Evolutionary conservation across 1,284 basidiomycete species (phyloP), one percentile per base, ranked within the genome.

Genomic region (Trichosporon sp.): DNA sequence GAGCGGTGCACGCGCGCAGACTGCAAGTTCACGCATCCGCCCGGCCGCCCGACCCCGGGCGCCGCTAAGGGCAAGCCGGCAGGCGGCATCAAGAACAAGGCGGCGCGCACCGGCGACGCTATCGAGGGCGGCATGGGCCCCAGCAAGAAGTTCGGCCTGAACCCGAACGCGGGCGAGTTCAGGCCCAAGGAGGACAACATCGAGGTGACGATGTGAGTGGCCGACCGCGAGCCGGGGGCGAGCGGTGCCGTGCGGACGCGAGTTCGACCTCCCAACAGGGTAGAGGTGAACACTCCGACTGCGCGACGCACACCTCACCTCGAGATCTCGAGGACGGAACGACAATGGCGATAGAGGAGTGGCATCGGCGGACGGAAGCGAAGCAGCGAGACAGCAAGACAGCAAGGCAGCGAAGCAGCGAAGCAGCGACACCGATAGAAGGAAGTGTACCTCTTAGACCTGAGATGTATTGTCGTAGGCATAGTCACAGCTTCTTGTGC

Each of bases 1-100:
- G 80, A 81, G 68, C 69, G 77, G 31, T 82, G 80, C 70, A 82
- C 80, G 7, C 65, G 80, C 56, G 77, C 75, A 66, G 77, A 80
- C 69, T 80, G 78, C 68, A 78, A 76, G 71, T 80, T 80, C 65
- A 44, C 73, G 1, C 78, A 80, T 67, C 78, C 78, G 3, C 64
- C 75, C 29, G 75, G 75, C 1, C 64, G 78, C 56, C 76, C 77
- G 1, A 68, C 65, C 1, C 75, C 75, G 3, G 70, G 67, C n/a
- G 72, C 58, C 34, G 62, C 21, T 21, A 68, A 67, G 62, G 27
- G 68, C 25, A 21, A 53, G 4, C 65, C 65, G 6, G 66, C 62
- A 12, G 70, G 42, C 18, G 62, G 12, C 38, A 21, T 25, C 31
- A 47, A 42, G 38, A 58, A 63, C 64, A 62, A 38, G 60, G 44